Conservation (phyloP, 306 rosid genomes). For the Vachellia collinsii region DNA sequence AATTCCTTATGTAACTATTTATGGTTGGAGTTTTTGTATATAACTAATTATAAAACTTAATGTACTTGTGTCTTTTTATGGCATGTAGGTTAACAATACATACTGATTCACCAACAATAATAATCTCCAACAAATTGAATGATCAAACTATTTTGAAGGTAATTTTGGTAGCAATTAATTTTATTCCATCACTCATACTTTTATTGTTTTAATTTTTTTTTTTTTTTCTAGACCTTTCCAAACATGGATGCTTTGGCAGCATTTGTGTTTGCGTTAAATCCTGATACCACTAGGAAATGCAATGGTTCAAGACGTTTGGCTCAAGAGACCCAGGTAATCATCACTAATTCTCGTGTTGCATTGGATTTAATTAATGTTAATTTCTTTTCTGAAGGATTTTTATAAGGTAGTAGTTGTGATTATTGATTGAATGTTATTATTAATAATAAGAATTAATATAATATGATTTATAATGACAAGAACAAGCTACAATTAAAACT, state of each 20-base stretch:
- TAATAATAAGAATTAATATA: not conserved
- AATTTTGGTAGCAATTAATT: conserved; percentile 30
- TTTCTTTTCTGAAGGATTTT: conserved; percentile 4
- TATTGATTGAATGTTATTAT: not conserved
- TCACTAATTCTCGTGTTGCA: conserved; percentile 33
- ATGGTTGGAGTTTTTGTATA: conserved; percentile 8
- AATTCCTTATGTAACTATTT: conserved; percentile 18
- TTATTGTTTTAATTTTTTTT: conserved; percentile 33
- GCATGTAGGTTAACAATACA: conserved; percentile 61
- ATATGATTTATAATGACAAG: not conserved
- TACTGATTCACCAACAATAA: conserved; percentile 51
- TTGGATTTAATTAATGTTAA: conserved; percentile 22
- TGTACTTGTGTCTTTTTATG: conserved; percentile 32
- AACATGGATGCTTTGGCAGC: conserved; percentile 66
- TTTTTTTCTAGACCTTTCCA: conserved; percentile 59
- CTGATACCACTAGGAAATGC: conserved; percentile 51
- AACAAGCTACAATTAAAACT: not conserved
- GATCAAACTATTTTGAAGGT: conserved; percentile 66
- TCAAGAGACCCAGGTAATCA: conserved; percentile 77
- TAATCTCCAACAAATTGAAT: conserved; percentile 59
- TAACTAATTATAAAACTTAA: conserved; percentile 23
- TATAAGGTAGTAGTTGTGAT: not conserved
- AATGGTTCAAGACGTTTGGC: conserved; percentile 55
- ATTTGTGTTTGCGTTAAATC: conserved; percentile 70
- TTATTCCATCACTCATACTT: conserved; percentile 23